Evolutionary conservation across 306 rosid genomes (phyloP).

Genomic region (Sphenostylis stenocarpa): DNA sequence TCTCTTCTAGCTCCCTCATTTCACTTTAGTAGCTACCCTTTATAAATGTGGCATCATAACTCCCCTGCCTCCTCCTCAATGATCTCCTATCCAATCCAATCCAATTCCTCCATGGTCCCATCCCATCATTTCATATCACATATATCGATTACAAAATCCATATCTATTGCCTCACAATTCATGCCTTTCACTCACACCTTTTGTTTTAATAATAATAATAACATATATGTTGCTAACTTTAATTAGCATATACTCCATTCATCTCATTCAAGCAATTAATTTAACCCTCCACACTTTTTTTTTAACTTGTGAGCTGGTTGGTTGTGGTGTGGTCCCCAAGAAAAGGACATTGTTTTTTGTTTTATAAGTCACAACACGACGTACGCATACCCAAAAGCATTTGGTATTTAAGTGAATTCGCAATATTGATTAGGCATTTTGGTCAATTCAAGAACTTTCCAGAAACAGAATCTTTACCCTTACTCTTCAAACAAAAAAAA

Average conservation of each 20-base stretch:
- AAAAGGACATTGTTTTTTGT: slow-evolving; percentile 19
- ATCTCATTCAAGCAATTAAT: not conserved
- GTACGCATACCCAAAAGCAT: slow-evolving; percentile 27
- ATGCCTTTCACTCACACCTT: not conserved
- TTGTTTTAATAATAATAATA: not conserved
- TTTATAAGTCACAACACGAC: slow-evolving; percentile 21
- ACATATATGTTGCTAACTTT: not conserved
- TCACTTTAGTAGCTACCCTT: slow-evolving; percentile 36
- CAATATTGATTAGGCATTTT: slow-evolving; percentile 36
- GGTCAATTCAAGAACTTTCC: slow-evolving; percentile 44
- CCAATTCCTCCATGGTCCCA: slow-evolving; percentile 26
- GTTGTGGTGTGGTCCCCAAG: slow-evolving; percentile 46
- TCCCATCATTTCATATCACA: not conserved
- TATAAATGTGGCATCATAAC: slow-evolving; percentile 50
- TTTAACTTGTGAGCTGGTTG: not conserved
- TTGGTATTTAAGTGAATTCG: slow-evolving; percentile 38
- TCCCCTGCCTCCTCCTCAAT: slow-evolving; percentile 20
- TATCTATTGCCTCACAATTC: not conserved
- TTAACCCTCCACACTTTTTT: not conserved
- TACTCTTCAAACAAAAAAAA: slow-evolving; percentile 1
- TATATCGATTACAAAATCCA: not conserved
- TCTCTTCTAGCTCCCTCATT: slow-evolving; percentile 24
- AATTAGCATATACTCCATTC: not conserved
- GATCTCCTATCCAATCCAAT: slow-evolving; percentile 28
- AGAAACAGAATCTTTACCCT: slow-evolving; percentile 42